phyloP scores from a whole-genome alignment of 352 stramenopile genomes.

The Globisporangium emineosum region DNA sequence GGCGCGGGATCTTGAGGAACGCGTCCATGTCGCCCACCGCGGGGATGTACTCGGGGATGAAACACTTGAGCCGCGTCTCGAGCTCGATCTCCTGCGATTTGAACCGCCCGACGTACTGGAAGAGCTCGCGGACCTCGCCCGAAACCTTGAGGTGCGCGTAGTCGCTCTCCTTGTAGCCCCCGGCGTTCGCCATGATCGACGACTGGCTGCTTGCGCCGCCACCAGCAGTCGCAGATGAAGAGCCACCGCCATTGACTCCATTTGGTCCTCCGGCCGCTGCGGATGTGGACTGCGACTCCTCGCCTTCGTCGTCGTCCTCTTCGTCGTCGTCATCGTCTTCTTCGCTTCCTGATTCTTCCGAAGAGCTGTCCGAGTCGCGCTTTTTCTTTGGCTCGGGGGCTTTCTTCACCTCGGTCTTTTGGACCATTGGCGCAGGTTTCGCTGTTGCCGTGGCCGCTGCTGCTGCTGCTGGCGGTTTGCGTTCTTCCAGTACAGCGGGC shows the following conservation, averaged over 20 bases:
- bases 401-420: slow-evolving; percentile 35
- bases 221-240: neutral
- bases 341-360: slow-evolving; percentile 59
- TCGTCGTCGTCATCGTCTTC: slow-evolving; percentile 71
- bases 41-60: slow-evolving; percentile 96
- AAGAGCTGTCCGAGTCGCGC: slow-evolving; percentile 62
- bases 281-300: slow-evolving; percentile 28
- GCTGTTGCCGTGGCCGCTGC: slow-evolving; percentile 16
- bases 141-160: slow-evolving; percentile 88
- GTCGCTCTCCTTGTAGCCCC: slow-evolving; percentile 87
- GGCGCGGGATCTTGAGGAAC: slow-evolving; percentile 95
- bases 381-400: slow-evolving; percentile 47
- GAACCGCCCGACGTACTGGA: slow-evolving; percentile 94
- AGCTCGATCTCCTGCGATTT: slow-evolving; percentile 95
- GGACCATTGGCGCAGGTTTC: slow-evolving; percentile 25
- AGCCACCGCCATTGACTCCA: slow-evolving; percentile 1
- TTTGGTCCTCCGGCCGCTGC: slow-evolving; percentile 12
- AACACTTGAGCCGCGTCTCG: slow-evolving; percentile 94
- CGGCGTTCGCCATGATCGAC: slow-evolving; percentile 62
- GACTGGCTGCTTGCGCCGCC: slow-evolving; percentile 30
- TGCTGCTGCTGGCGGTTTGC: neutral
- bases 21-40: slow-evolving; percentile 95
- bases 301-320: slow-evolving; percentile 54
- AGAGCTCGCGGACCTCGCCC: slow-evolving; percentile 88
- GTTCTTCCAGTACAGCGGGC: slow-evolving; percentile 17